Evolutionary conservation across 371 early-diverging fungal species (phyloP), one percentile per base, ranked within the genome.

Genomic region (Rhizomucor pusillus): DNA sequence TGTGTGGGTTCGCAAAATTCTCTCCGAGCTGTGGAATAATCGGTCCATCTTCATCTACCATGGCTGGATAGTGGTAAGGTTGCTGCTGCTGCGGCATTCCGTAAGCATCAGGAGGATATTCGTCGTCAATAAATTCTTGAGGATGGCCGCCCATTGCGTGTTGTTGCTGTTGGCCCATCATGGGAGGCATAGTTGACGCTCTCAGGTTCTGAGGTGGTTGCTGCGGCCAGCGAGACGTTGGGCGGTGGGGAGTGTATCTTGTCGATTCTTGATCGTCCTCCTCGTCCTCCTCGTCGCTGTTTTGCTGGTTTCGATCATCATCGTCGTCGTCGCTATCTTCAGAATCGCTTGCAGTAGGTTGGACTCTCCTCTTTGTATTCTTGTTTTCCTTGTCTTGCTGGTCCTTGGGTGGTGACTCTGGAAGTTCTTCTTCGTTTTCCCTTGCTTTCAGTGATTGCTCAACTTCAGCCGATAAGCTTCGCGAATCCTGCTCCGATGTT

Each of bases 1-100:
- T 72, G 23, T 66, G 52, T 43, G 57, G 63, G 16, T 52, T 66
- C 12, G 67, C 67, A 56, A 66, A 66, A 14, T 54, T 46, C 25
- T 58, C 59, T 11, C 67, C 67, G 24, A 66, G 45, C 47, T 56
- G 50, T 3, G 67, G 67, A 57, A 66, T 67, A 3, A 66, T 49
- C 37, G 65, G 65, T 1, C 57, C 65, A 25, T 69, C 62, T 47
- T 64, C 73, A 35, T 52, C 59, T 29, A 29, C 29, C 29, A 56
- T 43, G 16, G 43, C 44, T 49, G 40, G 39, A 24, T 36, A 13
- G 14, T 19, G 45, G 29, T 24, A 41, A 36, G 37, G 43, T 37
- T 56, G n/a, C 36, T 46, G 22, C n/a, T 19, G 18, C 18, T 44
- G 46, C 5, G 19, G 46, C 5, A 18, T 46, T 14, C 18, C 24